Base-by-base conservation (phyloP, 2,329 filamentous ascomycete genomes). In the Trematosphaeria pertusa region DNA sequence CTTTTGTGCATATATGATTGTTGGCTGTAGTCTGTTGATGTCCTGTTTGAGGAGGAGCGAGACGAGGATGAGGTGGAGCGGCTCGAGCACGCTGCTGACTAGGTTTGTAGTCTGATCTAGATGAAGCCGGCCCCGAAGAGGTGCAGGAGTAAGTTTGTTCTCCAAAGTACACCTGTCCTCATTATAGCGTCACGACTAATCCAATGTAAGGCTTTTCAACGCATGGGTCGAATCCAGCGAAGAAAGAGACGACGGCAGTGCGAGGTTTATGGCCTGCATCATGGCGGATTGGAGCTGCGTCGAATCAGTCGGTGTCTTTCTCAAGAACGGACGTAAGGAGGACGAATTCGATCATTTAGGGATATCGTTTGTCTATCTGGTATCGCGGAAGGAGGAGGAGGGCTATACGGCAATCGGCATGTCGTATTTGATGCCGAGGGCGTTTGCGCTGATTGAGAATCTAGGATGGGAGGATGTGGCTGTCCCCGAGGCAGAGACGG, bases 291-390 rank as follows among this genome's bases (percentile, higher is more conserved):
- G 12, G 31, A 19, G 24, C 4, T 14, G 17, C 17, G 24, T 40
- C 3, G 15, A 32, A 11, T 31, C 37, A 18, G 26, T 40, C 6
- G 37, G 32, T 21, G 3, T 5, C 14, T 32, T 21, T 17, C 31
- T 40, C 24, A n/a, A 41, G 19, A 30, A 33, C 26, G 33, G 33
- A 20, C 14, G 17, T 6, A 22, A 32, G 18, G 37, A 41, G 18
- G 37, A 33, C 18, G 37, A 41, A 17, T 41, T 41, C 14, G 37
- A 41, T 15, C 18, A 2, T 5, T 30, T 17, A 14, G 37, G 37
- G 11, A 32, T 5, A 10, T 15, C 18, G 21, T 41, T 30, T 21
- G 37, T 41, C 10, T 41, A n/a, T 26, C 18, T 41, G 12, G 37
- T 41, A 20, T 40, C 37, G 15, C 15, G 19, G 15, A 5, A 41